Percentiles rank a stretch among this genome's conserved stretches.
phyloP scores from a whole-genome alignment of 371 early-diverging fungal species.

The Coemansia sp. region DNA sequence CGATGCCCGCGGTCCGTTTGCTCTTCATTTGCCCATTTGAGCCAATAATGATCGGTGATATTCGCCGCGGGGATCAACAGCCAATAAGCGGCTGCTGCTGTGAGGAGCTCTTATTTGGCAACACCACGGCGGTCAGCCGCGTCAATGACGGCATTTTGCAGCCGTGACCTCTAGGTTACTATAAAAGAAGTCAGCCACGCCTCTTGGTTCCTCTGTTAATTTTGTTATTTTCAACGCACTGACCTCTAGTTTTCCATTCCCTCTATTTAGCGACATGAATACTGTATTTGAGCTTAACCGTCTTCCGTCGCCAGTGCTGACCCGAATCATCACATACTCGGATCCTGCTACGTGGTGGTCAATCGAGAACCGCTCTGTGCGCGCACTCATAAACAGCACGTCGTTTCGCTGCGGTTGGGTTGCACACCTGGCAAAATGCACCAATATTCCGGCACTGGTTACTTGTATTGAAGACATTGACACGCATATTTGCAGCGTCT shows the following conservation, averaged over 20 bases:
- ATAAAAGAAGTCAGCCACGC: neutral
- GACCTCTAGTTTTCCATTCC: neutral
- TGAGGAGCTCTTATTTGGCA: neutral
- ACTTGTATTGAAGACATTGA: slow-evolving; percentile 10
- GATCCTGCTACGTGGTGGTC: slow-evolving; percentile 21
- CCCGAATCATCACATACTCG: slow-evolving; percentile 15
- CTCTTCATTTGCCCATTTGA: neutral
- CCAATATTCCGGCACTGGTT: neutral
- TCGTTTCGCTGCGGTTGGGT: slow-evolving; percentile 35
- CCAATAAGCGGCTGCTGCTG: neutral
- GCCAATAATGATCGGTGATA: neutral
- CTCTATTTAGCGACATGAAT: neutral
- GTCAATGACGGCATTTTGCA: neutral
- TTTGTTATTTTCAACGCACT: neutral
- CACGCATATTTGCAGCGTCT: neutral
- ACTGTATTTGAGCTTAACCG: neutral
- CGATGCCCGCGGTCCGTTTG: slow-evolving; percentile 1
- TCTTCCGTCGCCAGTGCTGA: slow-evolving; percentile 24
- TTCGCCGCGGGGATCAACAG: neutral
- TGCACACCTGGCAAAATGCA: slow-evolving; percentile 6
- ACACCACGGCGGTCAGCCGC: too few relatives aligned
- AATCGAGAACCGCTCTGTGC: neutral
- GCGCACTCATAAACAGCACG: slow-evolving; percentile 15
- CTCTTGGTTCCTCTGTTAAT: neutral
- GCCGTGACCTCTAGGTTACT: neutral